Conservation (phyloP, 2,329 filamentous ascomycete species). For the Aspergillus hortae region DNA sequence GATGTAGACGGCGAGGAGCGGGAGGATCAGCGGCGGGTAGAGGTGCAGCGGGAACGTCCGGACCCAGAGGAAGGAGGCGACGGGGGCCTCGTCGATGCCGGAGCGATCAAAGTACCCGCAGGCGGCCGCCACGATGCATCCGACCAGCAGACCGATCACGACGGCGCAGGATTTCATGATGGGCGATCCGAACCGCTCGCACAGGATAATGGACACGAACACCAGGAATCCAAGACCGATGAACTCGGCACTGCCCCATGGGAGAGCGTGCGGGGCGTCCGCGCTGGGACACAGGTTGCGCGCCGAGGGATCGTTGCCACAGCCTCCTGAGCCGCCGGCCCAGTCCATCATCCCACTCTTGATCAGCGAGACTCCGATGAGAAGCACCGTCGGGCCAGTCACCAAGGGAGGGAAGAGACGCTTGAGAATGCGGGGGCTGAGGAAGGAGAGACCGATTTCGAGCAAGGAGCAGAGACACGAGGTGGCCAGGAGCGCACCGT, state of each 20-base stretch:
- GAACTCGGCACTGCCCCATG: slow-evolving; percentile 61
- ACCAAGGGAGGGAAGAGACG: slow-evolving; percentile 66
- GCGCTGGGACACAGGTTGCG: slow-evolving; percentile 58
- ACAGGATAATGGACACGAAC: slow-evolving; percentile 64
- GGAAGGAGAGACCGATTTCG: slow-evolving; percentile 64
- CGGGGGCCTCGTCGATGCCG: slow-evolving; percentile 59
- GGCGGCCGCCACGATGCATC: slow-evolving; percentile 64
- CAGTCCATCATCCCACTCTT: slow-evolving; percentile 62
- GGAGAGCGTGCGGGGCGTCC: slow-evolving; percentile 58
- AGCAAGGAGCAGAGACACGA: slow-evolving; percentile 47
- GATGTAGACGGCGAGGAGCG: slow-evolving; percentile 55
- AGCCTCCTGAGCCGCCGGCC: slow-evolving; percentile 61
- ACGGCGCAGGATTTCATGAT: slow-evolving; percentile 69
- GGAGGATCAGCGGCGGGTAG: slow-evolving; percentile 64
- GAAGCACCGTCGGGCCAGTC: slow-evolving; percentile 63
- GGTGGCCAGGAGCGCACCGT: slow-evolving; percentile 63
- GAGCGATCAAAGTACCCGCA: slow-evolving; percentile 62
- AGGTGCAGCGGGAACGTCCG: slow-evolving; percentile 64
- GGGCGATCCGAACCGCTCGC: slow-evolving; percentile 65
- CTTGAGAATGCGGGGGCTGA: slow-evolving; percentile 57
- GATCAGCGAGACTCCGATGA: slow-evolving; percentile 65
- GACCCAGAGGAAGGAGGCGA: slow-evolving; percentile 67
- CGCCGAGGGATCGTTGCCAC: slow-evolving; percentile 39
- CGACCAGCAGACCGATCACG: slow-evolving; percentile 61
- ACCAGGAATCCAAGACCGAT: slow-evolving; percentile 66